Percentiles rank a stretch among this genome's conserved stretches.
phyloP scores from a whole-genome alignment of 345 rosid genomes.

The Camelina hispida region DNA sequence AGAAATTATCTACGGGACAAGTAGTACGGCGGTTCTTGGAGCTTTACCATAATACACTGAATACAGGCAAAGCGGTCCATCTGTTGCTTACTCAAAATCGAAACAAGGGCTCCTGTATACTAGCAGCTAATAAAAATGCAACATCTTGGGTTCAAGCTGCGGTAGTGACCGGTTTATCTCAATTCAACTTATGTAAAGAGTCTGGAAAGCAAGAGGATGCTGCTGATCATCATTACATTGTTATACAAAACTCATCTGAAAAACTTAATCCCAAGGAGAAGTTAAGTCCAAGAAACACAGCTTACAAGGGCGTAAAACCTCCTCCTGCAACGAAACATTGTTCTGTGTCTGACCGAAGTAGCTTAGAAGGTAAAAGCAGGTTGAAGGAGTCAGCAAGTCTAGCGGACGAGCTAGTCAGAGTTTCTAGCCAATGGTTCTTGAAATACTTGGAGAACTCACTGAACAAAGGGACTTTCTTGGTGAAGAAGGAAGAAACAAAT shows the following conservation, averaged over 20 bases:
- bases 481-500: slow-evolving; percentile 36
- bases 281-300: slow-evolving; percentile 33
- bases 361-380: slow-evolving; percentile 37
- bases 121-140: no score
- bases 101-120: slow-evolving; percentile 29
- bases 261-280: slow-evolving; percentile 37
- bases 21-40: slow-evolving; percentile 50
- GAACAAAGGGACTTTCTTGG: slow-evolving; percentile 35
- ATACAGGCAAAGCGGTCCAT: slow-evolving; percentile 36
- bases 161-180: slow-evolving; percentile 46
- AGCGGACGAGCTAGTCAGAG: slow-evolving; percentile 49
- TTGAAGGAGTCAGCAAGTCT: slow-evolving; percentile 47
- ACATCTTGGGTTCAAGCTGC: no score
- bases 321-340: slow-evolving; percentile 26
- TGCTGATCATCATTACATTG: slow-evolving; percentile 36
- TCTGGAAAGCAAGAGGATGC: slow-evolving; percentile 29
- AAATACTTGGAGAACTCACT: slow-evolving; percentile 53
- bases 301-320: slow-evolving; percentile 28
- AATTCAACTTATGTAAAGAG: slow-evolving; percentile 50
- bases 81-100: slow-evolving; percentile 40
- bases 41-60: slow-evolving; percentile 47
- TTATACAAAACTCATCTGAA: slow-evolving; percentile 39
- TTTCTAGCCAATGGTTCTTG: slow-evolving; percentile 57
- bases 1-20: slow-evolving; percentile 42
- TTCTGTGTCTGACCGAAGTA: slow-evolving; percentile 28